Evolutionary conservation across 768 basidiomycete genomes (phyloP).

Genomic region (Cubamyces lactineus): DNA sequence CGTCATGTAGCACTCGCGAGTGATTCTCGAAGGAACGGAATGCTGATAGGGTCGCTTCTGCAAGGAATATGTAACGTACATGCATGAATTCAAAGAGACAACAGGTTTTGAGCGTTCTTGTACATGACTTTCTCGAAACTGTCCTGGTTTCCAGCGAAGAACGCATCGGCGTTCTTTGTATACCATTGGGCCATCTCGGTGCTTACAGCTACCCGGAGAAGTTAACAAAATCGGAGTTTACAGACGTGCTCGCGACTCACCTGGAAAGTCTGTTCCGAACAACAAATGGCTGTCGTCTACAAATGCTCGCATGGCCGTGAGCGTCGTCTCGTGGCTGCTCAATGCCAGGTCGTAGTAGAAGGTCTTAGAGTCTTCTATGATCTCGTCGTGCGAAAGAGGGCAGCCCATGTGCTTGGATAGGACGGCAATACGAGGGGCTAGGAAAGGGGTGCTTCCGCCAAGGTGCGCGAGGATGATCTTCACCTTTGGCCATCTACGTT

Average conservation of each 20-base stretch:
- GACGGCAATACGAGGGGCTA: slow-evolving; percentile 70
- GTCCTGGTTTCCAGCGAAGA: slow-evolving; percentile 45
- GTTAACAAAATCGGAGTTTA: background rate
- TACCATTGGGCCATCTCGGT: slow-evolving; percentile 63
- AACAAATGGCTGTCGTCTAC: slow-evolving; percentile 55
- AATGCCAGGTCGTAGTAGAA: slow-evolving; percentile 81
- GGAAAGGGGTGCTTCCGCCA: slow-evolving; percentile 67
- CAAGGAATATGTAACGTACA: background rate
- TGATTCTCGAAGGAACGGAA: too few relatives aligned
- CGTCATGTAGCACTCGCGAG: too few relatives aligned
- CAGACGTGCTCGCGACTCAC: slow-evolving; percentile 38
- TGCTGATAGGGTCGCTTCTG: slow-evolving; percentile 66
- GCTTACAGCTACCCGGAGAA: slow-evolving; percentile 52
- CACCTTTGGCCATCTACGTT: slow-evolving; percentile 60
- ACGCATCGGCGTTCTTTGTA: slow-evolving; percentile 52
- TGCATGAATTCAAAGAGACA: slow-evolving; percentile 35
- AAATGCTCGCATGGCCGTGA: slow-evolving; percentile 55
- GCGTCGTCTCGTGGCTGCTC: slow-evolving; percentile 55
- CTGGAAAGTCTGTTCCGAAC: slow-evolving; percentile 80
- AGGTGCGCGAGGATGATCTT: slow-evolving; percentile 75
- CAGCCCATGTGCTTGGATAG: slow-evolving; percentile 75
- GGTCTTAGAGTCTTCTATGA: slow-evolving; percentile 65
- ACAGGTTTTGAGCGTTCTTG: slow-evolving; percentile 55
- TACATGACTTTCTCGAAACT: slow-evolving; percentile 50
- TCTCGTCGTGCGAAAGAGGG: slow-evolving; percentile 60